Evolutionary conservation across 805 yeast genomes (phyloP).

Genomic region (Metschnikowia noctiluminum): DNA sequence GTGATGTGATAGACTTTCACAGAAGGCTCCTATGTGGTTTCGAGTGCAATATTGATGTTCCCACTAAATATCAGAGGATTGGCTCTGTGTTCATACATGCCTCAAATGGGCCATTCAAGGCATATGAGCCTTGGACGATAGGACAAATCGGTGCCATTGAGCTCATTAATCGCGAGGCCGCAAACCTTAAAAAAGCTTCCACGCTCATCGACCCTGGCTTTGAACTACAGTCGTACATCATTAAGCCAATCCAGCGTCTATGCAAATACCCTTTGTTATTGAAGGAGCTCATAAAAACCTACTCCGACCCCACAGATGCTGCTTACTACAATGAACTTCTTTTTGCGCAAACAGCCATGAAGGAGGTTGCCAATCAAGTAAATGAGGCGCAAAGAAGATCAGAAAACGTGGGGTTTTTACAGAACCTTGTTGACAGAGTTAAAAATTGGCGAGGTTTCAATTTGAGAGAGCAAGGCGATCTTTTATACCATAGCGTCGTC

Average conservation of each 20-base stretch:
- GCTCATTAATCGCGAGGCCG: slow-evolving; percentile 61
- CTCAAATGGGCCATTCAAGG: slow-evolving; percentile 71
- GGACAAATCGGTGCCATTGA: slow-evolving; percentile 87
- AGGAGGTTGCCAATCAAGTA: slow-evolving; percentile 79
- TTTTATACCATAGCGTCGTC: slow-evolving; percentile 70
- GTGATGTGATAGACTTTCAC: slow-evolving; percentile 86
- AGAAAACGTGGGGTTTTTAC: slow-evolving; percentile 73
- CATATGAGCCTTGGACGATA: slow-evolving; percentile 92
- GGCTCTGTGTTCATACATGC: slow-evolving; percentile 88
- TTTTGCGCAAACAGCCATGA: slow-evolving; percentile 68
- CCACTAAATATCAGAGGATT: slow-evolving; percentile 72
- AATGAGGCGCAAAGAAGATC: slow-evolving; percentile 93
- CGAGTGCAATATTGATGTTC: slow-evolving; percentile 80
- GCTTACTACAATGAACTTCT: slow-evolving; percentile 57
- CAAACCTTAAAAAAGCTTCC: slow-evolving; percentile 52
- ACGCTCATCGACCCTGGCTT: slow-evolving; percentile 74
- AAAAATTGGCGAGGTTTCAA: slow-evolving; percentile 91
- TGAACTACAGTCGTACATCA: slow-evolving; percentile 82
- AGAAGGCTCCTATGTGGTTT: slow-evolving; percentile 82
- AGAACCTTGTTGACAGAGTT: slow-evolving; percentile 69
- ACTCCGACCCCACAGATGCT: slow-evolving; percentile 30
- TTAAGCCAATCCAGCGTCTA: slow-evolving; percentile 95
- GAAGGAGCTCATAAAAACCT: slow-evolving; percentile 66
- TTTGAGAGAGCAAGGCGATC: slow-evolving; percentile 76
- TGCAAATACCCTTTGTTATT: slow-evolving; percentile 89